These are phyloP conservation scores for Allodekkera sacchari DNA, from an alignment of 805 yeast genomes.

Conservation along the genomic window DNA sequence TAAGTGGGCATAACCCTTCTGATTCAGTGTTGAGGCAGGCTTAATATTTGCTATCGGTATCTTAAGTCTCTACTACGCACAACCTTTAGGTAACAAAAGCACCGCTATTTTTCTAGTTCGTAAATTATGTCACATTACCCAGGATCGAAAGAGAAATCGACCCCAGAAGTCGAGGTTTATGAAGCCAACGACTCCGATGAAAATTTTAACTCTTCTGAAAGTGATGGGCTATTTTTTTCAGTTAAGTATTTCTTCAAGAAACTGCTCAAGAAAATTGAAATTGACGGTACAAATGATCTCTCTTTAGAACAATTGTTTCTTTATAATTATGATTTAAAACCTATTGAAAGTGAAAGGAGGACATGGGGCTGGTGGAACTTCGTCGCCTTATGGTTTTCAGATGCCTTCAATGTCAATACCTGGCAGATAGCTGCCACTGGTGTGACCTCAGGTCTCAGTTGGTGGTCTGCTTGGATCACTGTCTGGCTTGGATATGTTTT, in stretches of 20 bases:
- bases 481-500: conserved; percentile 79
- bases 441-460: conserved; percentile 62
- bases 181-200: too few species aligned
- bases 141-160: too few species aligned
- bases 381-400: conserved; percentile 81
- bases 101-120: too few species aligned
- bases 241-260: conserved; percentile 5
- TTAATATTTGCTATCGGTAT: too few species aligned
- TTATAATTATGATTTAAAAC: conserved; percentile 67
- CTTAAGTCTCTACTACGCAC: too few species aligned
- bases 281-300: conserved; percentile 26
- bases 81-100: too few species aligned
- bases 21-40: too few species aligned
- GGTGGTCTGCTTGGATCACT: conserved; percentile 91
- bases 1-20: too few species aligned
- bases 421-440: conserved; percentile 92
- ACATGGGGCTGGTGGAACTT: conserved; percentile 83
- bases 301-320: conserved; percentile 57
- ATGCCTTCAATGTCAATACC: conserved; percentile 81
- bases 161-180: too few species aligned
- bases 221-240: too few species aligned
- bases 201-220: too few species aligned
- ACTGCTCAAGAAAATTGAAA: conserved; percentile 13
- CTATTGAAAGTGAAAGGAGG: conserved; percentile 66
- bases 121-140: too few species aligned